Evolutionary conservation across 805 yeast genomes (phyloP), one percentile per base, ranked within the genome.

Genomic region (Candida maltosa): DNA sequence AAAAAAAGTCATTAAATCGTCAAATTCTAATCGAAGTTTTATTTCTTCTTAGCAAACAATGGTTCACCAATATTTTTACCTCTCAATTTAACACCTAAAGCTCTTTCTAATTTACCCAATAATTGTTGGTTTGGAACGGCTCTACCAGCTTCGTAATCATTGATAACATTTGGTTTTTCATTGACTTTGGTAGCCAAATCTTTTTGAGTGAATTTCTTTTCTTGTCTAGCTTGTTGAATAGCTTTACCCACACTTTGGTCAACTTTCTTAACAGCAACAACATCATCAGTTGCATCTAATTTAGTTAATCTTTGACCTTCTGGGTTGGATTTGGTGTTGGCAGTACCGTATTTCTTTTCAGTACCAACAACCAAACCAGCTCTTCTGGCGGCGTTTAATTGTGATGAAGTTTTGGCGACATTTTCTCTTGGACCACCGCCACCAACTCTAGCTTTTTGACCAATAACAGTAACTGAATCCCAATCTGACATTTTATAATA

Each of bases 51-150:
- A 38, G 66, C 72, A 49, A 75, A 75, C 48, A 93, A 72, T 22
- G 97, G 96, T 52, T 81, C 79, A 44, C 98, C 98, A 53, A 93
- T 84, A 63, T 82, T 84, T 70, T 91, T 89, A 58, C 98, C 98
- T 70, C 97, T 80, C 58, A 93, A 78, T 69, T 88, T 93, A 45
- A 93, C 83, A 48, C 97, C 97, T 51, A 93, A 73, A 27, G 83
- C 94, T 64, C 96, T 78, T 70, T 93, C 97, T 61, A 93, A 67
- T 70, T 93, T 93, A 37, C 83, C 89, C 53, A 93, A 75, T 35
- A 93, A 65, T 66, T 89, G 97, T 71, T 93, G 98, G 70, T 87
- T 89, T 39, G 98, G 98, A 47, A 84, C 78, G 29, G 96, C 98
- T 58, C 95, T 80, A 40, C 96, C 97, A 38, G 95, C 86, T 70